These are phyloP conservation scores for Fusarium tanahbumbuense DNA, from an alignment of 2,329 filamentous ascomycete genomes.

Conservation along the genomic window DNA sequence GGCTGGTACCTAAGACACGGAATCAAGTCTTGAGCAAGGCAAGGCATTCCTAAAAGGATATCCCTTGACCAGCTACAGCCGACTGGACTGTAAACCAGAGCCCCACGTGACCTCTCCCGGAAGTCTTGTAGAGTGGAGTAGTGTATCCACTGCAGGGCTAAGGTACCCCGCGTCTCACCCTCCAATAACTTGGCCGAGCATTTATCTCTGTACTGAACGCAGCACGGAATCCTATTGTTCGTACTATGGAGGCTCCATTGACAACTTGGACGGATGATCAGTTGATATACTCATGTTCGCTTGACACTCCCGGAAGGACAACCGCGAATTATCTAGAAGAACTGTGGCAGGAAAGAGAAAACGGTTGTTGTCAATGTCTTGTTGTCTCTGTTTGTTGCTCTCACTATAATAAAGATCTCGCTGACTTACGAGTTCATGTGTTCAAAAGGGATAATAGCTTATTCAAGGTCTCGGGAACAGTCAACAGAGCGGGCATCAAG, in stretches of 20 bases:
- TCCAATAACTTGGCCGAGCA: fast-evolving
- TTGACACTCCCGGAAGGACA: neutral
- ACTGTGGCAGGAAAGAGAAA: neutral
- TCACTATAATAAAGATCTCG: too few species aligned
- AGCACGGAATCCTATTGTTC: neutral
- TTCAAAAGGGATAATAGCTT: too few species aligned
- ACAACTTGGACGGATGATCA: neutral
- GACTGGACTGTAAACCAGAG: neutral
- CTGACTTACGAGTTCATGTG: too few species aligned
- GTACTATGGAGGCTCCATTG: neutral
- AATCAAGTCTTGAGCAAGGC: too few species aligned
- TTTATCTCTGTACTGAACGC: neutral
- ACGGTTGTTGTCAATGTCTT: neutral
- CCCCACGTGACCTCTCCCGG: neutral
- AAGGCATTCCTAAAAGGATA: neutral
- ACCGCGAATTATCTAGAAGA: neutral
- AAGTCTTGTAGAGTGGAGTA: too few species aligned
- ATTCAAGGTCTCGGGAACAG: too few species aligned
- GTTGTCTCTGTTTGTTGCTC: too few species aligned
- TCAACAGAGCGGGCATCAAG: too few species aligned
- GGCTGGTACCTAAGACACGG: too few species aligned
- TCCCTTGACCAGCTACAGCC: neutral
- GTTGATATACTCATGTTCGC: neutral
- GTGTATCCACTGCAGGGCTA: neutral
- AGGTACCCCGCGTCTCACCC: neutral